Evolutionary conservation across 1,139 yeast genomes (phyloP).

Genomic region (Sugiyamaella japonica): DNA sequence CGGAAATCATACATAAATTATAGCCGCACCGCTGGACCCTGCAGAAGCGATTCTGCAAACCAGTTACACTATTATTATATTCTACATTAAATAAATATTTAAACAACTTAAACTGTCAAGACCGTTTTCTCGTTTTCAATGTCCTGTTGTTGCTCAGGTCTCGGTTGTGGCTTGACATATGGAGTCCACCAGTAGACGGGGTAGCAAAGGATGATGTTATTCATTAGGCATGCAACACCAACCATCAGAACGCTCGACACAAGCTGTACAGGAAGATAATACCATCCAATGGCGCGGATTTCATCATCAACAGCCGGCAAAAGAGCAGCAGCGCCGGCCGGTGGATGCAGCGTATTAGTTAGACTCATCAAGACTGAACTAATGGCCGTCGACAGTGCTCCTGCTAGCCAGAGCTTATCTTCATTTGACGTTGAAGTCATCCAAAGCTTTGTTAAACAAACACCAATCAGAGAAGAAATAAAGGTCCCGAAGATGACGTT

Average conservation of each 20-base stretch:
- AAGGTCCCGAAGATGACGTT: constrained; percentile 60
- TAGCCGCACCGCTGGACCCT: not conserved
- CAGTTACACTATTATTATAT: not conserved
- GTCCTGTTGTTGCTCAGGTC: not conserved
- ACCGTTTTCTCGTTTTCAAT: not conserved
- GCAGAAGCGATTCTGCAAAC: not conserved
- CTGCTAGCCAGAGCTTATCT: constrained; percentile 58
- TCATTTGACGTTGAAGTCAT: constrained; percentile 34
- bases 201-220: constrained; percentile 56
- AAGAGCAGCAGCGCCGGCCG: constrained; percentile 72
- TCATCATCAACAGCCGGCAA: constrained; percentile 54
- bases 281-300: constrained; percentile 61
- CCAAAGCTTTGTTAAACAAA: constrained; percentile 58
- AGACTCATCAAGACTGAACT: constrained; percentile 60
- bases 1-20: too few relatives aligned
- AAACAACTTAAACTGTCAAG: constrained; percentile 3
- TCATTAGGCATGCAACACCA: constrained; percentile 54
- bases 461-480: constrained; percentile 54
- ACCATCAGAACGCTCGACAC: constrained; percentile 54
- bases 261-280: constrained; percentile 61
- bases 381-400: constrained; percentile 59
- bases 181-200: constrained; percentile 66
- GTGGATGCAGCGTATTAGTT: constrained; percentile 65
- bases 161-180: not conserved
- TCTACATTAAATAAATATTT: not conserved